A percentile compares a stretch with the other conserved stretches of the same genome.
Evolutionary conservation across 176 grass and related monocot genomes (phyloP).

Genomic region (Themeda triandra): DNA sequence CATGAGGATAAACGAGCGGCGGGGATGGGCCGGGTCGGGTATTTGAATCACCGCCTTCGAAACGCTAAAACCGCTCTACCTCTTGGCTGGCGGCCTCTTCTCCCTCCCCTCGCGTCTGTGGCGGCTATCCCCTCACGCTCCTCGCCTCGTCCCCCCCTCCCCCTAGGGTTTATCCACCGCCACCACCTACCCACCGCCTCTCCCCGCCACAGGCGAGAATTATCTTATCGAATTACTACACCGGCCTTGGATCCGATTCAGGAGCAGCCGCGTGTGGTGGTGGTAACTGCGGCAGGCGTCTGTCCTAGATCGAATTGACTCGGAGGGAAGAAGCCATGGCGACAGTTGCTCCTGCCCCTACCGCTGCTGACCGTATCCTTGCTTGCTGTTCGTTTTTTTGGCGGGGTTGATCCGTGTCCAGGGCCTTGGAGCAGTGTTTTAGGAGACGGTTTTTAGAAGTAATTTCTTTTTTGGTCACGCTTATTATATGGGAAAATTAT

Average conservation of each 20-base stretch:
- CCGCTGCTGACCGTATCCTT: constrained; percentile 71
- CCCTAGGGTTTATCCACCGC: constrained; percentile 64
- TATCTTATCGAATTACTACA: constrained; percentile 1
- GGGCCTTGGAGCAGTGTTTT: background rate
- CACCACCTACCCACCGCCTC: constrained; percentile 27
- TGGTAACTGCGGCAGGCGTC: background rate
- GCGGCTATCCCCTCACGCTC: constrained; percentile 49
- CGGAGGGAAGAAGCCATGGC: constrained; percentile 41
- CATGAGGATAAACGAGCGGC: constrained; percentile 35
- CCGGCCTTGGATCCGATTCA: background rate
- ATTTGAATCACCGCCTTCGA: constrained; percentile 73
- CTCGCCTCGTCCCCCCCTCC: background rate
- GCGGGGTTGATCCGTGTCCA: background rate
- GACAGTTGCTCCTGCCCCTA: constrained; percentile 45
- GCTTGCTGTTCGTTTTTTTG: background rate
- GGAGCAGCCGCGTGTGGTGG: background rate
- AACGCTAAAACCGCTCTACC: constrained; percentile 44
- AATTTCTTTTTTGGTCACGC: background rate
- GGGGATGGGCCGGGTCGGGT: constrained; percentile 46
- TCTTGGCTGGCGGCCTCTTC: background rate
- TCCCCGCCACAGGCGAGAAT: background rate
- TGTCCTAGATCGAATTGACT: constrained; percentile 10
- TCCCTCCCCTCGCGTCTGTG: constrained; percentile 38
- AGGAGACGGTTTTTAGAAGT: background rate
- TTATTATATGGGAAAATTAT: background rate